A percentile compares a stretch with the other conserved stretches of the same genome.
Conservation (phyloP, 2,329 filamentous ascomycete genomes). For the Bipolaris oryzae region DNA sequence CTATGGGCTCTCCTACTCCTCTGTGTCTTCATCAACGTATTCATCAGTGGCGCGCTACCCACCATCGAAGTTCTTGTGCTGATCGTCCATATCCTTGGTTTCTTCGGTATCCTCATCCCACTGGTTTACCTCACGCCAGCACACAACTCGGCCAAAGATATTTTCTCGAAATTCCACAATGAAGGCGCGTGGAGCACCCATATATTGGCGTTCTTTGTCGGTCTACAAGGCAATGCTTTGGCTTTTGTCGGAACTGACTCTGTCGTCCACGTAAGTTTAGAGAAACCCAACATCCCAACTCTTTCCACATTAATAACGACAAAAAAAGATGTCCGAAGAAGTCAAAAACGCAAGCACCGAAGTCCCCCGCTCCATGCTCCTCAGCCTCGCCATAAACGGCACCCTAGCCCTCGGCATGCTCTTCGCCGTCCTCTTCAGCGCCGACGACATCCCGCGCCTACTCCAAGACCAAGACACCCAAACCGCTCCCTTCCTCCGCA, state of each 20-base stretch:
- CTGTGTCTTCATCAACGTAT: constrained; percentile 54
- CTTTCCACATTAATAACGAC: constrained; percentile 8
- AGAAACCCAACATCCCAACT: too few relatives aligned
- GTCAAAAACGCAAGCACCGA: constrained; percentile 46
- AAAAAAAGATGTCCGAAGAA: constrained; percentile 47
- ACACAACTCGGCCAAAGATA: constrained; percentile 45
- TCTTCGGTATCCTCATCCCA: constrained; percentile 58
- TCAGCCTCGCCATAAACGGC: constrained; percentile 51
- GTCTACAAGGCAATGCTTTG: constrained; percentile 48
- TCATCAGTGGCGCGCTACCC: constrained; percentile 55
- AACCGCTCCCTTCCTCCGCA: constrained; percentile 57
- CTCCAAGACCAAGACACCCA: constrained; percentile 23
- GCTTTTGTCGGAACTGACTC: constrained; percentile 49
- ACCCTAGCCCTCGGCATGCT: constrained; percentile 50
- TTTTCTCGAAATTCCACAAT: constrained; percentile 58
- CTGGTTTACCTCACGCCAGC: constrained; percentile 46
- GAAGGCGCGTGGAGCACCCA: constrained; percentile 52
- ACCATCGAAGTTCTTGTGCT: constrained; percentile 57
- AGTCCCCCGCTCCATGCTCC: constrained; percentile 52
- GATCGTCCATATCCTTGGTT: constrained; percentile 59
- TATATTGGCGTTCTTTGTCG: constrained; percentile 54
- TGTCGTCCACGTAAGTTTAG: constrained; percentile 44
- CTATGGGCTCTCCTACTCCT: constrained; percentile 53
- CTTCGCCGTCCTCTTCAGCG: constrained; percentile 51
- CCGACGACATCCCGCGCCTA: constrained; percentile 37